A percentile compares a stretch with the other conserved stretches of the same genome.
These are phyloP conservation scores for Ascochyta clinopodiicola DNA, from an alignment of 2,329 filamentous ascomycete genomes.

Conservation along the genomic window DNA sequence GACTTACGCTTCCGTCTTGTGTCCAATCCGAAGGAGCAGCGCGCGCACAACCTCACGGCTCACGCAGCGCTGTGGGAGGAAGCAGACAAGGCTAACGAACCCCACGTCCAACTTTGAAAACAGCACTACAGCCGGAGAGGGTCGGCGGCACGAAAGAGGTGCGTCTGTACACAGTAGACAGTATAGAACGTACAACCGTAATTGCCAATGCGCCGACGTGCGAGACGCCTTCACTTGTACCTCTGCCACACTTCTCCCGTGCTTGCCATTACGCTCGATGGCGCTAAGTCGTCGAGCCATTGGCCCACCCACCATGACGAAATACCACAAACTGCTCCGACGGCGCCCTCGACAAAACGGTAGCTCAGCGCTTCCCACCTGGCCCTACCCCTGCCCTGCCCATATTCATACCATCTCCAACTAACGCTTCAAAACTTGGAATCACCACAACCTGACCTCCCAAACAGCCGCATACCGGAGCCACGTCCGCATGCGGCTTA, in stretches of 20 bases:
- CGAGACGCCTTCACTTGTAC: slow-evolving; percentile 9
- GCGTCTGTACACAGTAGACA: not conserved
- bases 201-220: slow-evolving; percentile 11
- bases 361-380: slow-evolving; percentile 13
- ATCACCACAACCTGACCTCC: slow-evolving; percentile 8
- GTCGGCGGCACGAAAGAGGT: slow-evolving; percentile 8
- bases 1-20: slow-evolving; percentile 27
- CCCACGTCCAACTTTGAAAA: not conserved
- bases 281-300: slow-evolving; percentile 30
- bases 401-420: slow-evolving; percentile 24
- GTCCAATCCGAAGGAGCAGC: slow-evolving; percentile 23
- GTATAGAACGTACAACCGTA: too few species aligned
- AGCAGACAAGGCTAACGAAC: too few species aligned
- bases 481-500: slow-evolving; percentile 21
- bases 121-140: not conserved
- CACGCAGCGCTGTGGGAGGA: not conserved
- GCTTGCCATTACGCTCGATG: slow-evolving; percentile 27
- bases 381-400: slow-evolving; percentile 4
- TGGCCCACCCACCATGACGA: slow-evolving; percentile 37
- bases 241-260: not conserved
- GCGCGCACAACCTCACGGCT: slow-evolving; percentile 13
- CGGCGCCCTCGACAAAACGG: slow-evolving; percentile 12
- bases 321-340: slow-evolving; percentile 24
- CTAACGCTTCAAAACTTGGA: slow-evolving; percentile 34
- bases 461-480: slow-evolving; percentile 27